Evolutionary conservation across 495 filamentous ascomycete genomes (phyloP).

Genomic region (Thozetella sp.): DNA sequence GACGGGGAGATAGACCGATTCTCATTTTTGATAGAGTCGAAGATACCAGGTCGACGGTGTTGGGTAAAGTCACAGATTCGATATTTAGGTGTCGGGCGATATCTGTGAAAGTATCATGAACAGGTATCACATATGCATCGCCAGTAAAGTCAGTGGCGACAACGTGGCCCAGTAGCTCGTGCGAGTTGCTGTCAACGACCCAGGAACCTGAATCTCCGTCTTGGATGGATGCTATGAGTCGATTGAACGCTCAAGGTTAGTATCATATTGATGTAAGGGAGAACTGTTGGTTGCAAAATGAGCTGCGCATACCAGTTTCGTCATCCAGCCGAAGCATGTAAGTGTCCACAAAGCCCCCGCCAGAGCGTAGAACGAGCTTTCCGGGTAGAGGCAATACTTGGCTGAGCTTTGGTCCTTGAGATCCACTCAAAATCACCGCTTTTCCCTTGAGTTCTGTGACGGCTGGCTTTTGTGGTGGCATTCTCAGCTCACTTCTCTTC

Average conservation of each 20-base stretch:
- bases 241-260: background rate
- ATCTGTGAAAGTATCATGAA: constrained; percentile 17
- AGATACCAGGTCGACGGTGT: constrained; percentile 7
- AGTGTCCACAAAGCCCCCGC: background rate
- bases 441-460: background rate
- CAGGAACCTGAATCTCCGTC: constrained; percentile 28
- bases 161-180: constrained; percentile 22
- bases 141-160: constrained; percentile 24
- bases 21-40: background rate
- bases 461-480: background rate
- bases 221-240: constrained; percentile 6
- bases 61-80: constrained; percentile 8
- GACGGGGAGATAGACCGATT: background rate
- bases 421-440: background rate
- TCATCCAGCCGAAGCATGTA: background rate
- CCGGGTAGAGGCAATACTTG: background rate
- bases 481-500: background rate
- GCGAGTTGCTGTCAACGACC: constrained; percentile 19
- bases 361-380: background rate
- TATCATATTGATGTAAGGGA: background rate
- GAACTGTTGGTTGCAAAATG: background rate
- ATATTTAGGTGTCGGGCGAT: constrained; percentile 15
- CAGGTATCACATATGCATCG: constrained; percentile 23
- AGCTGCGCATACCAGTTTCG: background rate
- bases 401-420: background rate